phyloP scores from a whole-genome alignment of 331 rosid species.

The Spiraea crenata region DNA sequence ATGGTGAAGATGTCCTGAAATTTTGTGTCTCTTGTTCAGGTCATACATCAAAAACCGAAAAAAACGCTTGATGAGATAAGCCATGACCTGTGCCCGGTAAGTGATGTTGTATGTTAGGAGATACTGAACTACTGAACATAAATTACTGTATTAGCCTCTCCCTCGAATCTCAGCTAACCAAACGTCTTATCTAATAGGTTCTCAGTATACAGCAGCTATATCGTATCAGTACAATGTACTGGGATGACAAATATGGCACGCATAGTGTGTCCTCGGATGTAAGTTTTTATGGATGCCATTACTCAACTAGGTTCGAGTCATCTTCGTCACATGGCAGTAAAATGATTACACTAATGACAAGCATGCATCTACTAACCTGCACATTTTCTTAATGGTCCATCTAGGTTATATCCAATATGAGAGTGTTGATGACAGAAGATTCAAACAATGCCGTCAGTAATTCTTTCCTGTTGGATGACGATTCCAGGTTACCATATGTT shows the following conservation, averaged over 20 bases:
- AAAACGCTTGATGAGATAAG: constrained; percentile 82
- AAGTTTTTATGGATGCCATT: constrained; percentile 52
- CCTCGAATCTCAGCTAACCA: constrained; percentile 15
- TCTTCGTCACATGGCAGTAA: constrained; percentile 24
- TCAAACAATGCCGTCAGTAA: constrained; percentile 83
- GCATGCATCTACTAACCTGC: neutral
- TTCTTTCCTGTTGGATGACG: constrained; percentile 88
- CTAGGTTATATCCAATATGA: constrained; percentile 83
- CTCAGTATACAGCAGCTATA: constrained; percentile 85
- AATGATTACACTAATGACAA: constrained; percentile 17
- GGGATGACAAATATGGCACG: constrained; percentile 96
- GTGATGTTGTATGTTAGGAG: constrained; percentile 12
- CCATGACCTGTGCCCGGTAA: constrained; percentile 82
- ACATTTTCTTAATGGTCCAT: constrained; percentile 23
- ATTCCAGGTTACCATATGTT: constrained; percentile 55
- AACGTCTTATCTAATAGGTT: constrained; percentile 45
- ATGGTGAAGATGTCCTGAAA: constrained; percentile 22
- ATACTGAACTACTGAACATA: neutral
- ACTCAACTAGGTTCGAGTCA: constrained; percentile 35
- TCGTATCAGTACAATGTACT: constrained; percentile 88
- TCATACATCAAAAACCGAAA: constrained; percentile 87
- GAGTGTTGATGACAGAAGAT: constrained; percentile 89
- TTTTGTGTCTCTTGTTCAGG: constrained; percentile 42
- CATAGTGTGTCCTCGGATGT: constrained; percentile 81
- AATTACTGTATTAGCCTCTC: constrained; percentile 7